Evolutionary conservation across 2,329 filamentous ascomycete genomes (phyloP).

Genomic region (Fusarium bulbicola): DNA sequence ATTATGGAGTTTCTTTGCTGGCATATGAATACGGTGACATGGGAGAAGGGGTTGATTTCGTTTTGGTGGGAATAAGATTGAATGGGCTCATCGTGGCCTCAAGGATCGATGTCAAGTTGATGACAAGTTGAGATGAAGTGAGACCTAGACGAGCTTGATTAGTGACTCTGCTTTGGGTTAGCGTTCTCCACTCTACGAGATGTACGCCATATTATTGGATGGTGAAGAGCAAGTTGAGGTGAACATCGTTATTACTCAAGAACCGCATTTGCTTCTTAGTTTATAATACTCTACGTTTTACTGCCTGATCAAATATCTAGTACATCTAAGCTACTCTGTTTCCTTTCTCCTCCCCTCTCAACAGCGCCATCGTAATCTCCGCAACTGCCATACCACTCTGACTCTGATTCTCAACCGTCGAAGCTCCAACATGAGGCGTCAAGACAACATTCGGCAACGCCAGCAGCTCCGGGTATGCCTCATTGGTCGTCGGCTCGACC

Average conservation of each 20-base stretch:
- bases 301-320: too few relatives aligned
- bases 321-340: neutral
- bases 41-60: too few relatives aligned
- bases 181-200: neutral
- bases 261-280: rapidly evolving
- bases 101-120: too few relatives aligned
- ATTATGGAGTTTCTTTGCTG: neutral
- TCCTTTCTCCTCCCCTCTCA: neutral
- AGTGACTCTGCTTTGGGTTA: neutral
- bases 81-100: neutral
- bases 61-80: too few relatives aligned
- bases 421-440: neutral
- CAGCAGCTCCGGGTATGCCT: neutral
- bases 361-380: neutral
- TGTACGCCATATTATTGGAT: neutral
- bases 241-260: too few relatives aligned
- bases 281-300: too few relatives aligned
- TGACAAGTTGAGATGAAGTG: neutral
- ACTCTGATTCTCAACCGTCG: neutral
- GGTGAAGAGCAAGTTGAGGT: too few relatives aligned
- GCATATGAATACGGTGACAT: too few relatives aligned
- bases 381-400: neutral
- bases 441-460: neutral
- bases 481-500: neutral
- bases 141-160: neutral